Evolutionary conservation across 106 monocot species (phyloP).

Genomic region (Agapanthus africanus): DNA sequence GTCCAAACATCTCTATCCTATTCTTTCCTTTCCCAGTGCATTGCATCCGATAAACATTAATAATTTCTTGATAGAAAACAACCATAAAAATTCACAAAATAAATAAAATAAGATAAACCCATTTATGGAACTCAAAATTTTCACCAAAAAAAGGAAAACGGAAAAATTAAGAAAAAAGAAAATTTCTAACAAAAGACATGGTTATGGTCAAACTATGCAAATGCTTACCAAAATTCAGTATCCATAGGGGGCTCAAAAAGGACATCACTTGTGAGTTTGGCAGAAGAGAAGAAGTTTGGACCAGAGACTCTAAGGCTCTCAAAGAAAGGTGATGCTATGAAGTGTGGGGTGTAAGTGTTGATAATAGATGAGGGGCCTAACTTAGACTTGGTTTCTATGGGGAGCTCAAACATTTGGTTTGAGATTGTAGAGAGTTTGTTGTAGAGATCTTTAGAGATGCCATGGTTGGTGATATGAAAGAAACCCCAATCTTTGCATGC

Average conservation of each 20-base stretch:
- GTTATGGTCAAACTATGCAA: too few relatives aligned
- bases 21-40: too few relatives aligned
- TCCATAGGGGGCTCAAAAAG: conserved; percentile 22
- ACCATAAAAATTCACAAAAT: too few relatives aligned
- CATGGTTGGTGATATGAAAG: conserved; percentile 41
- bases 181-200: too few relatives aligned
- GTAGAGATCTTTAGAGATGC: conserved; percentile 34
- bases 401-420: conserved; percentile 14
- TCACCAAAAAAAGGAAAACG: too few relatives aligned
- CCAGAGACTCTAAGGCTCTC: conserved; percentile 40
- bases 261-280: conserved; percentile 24
- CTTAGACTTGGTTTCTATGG: conserved; percentile 31
- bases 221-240: conserved; percentile 23
- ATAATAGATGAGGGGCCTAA: conserved; percentile 21
- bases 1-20: too few relatives aligned
- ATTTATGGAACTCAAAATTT: too few relatives aligned
- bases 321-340: conserved; percentile 45
- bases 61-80: too few relatives aligned
- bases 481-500: conserved; percentile 45
- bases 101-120: too few relatives aligned
- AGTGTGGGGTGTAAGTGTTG: conserved; percentile 34
- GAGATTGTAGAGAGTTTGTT: conserved; percentile 8
- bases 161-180: too few relatives aligned
- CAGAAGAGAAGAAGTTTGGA: conserved; percentile 29
- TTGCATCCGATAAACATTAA: too few relatives aligned